A percentile compares a stretch with the other conserved stretches of the same genome.
Conservation (phyloP, 371 early-diverging fungal genomes). For the Zopfochytrium polystomum region DNA sequence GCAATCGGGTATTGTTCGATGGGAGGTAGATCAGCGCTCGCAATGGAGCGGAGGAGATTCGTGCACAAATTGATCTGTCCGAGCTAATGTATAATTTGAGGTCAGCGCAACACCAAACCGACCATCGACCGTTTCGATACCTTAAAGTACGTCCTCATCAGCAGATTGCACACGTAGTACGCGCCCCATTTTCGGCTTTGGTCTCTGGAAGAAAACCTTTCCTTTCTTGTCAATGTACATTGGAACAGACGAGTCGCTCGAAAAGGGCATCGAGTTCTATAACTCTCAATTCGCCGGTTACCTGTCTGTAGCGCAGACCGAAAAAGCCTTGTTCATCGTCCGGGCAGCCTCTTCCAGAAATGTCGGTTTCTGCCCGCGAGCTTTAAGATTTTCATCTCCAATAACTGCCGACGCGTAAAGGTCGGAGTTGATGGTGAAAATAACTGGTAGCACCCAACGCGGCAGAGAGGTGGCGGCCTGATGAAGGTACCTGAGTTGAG, state of each 20-base stretch:
- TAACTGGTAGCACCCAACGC: conserved; percentile 38
- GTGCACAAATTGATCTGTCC: conserved; percentile 77
- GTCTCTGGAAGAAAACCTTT: conserved; percentile 39
- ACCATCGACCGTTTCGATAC: too few species aligned
- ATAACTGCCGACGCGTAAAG: conserved; percentile 20
- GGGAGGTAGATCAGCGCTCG: conserved; percentile 68
- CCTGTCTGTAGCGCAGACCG: conserved; percentile 75
- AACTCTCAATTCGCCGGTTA: neutral
- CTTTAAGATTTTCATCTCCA: conserved; percentile 57
- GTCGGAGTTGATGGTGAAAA: conserved; percentile 59
- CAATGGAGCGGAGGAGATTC: conserved; percentile 76
- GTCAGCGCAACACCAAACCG: too few species aligned
- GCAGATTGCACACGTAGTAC: conserved; percentile 74
- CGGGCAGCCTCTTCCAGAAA: conserved; percentile 81
- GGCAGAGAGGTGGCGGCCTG: conserved; percentile 23
- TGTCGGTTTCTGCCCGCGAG: conserved; percentile 48
- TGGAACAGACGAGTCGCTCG: too few species aligned
- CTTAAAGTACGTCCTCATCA: conserved; percentile 82
- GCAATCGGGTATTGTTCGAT: conserved; percentile 74
- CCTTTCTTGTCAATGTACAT: too few species aligned
- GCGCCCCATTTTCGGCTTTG: conserved; percentile 88
- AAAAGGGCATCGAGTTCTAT: neutral
- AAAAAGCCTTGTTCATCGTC: conserved; percentile 81
- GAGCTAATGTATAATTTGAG: conserved; percentile 42
- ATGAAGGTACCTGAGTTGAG: conserved; percentile 26